These are phyloP conservation scores for Allomyces macrogynus DNA, from an alignment of 192 early-diverging fungal species.

Conservation along the genomic window DNA sequence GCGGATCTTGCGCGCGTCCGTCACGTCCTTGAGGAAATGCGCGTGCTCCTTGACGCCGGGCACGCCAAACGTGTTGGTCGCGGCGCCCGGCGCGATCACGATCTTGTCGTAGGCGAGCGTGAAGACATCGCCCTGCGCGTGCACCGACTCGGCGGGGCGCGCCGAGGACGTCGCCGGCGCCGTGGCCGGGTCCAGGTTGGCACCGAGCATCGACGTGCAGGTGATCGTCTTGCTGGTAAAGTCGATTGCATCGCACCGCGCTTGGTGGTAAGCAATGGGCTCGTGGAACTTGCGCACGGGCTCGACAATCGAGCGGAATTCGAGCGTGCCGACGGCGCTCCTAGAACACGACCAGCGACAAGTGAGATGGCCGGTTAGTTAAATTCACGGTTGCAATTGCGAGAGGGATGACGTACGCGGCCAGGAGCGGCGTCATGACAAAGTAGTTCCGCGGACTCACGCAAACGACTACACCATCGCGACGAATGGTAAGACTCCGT, in stretches of 20 bases:
- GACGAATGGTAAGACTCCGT: background rate
- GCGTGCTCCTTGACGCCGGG: constrained; percentile 67
- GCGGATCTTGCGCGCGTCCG: constrained; percentile 64
- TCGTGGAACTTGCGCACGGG: constrained; percentile 40
- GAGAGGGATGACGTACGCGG: constrained; percentile 11
- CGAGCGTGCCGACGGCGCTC: constrained; percentile 64
- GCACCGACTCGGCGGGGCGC: background rate
- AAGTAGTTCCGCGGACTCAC: constrained; percentile 46
- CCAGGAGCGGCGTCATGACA: constrained; percentile 68
- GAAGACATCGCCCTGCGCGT: constrained; percentile 13
- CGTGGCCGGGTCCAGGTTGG: background rate
- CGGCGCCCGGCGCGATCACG: constrained; percentile 60
- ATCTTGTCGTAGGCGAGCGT: constrained; percentile 55
- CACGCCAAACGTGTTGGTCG: constrained; percentile 66
- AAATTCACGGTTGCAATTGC: background rate
- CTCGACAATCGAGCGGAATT: constrained; percentile 70
- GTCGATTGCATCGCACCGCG: constrained; percentile 30
- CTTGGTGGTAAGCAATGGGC: constrained; percentile 44
- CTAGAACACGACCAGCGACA: constrained; percentile 10
- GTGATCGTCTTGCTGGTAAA: constrained; percentile 15
- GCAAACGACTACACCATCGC: background rate
- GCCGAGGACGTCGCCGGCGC: background rate
- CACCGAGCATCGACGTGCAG: constrained; percentile 17
- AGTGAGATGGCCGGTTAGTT: background rate
- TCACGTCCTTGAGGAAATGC: constrained; percentile 66